Conservation (phyloP, 2,329 filamentous ascomycete genomes). For the Clonostachys solani region DNA sequence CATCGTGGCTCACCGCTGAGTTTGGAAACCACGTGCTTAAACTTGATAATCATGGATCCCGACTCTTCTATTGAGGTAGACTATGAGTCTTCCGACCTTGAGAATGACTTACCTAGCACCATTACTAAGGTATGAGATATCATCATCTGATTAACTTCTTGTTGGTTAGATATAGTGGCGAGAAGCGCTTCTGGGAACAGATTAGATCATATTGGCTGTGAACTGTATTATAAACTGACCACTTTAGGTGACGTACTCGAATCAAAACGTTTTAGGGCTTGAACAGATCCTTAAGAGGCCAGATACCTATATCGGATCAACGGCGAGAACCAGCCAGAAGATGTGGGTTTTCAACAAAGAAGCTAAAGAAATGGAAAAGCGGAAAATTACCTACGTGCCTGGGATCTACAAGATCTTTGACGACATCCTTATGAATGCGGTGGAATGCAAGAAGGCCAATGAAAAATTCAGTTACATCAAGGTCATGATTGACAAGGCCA, state of each 20-base stretch:
- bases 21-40: no score
- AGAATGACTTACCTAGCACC: no score
- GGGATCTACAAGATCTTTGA: slow-evolving; percentile 99
- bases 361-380: slow-evolving; percentile 79
- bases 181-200: no score
- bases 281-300: slow-evolving; percentile 97
- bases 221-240: no score
- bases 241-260: slow-evolving; percentile 79
- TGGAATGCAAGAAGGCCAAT: slow-evolving; percentile 96
- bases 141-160: no score
- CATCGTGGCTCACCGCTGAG: no score
- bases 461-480: slow-evolving; percentile 80
- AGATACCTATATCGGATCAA: slow-evolving; percentile 98
- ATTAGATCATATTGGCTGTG: no score
- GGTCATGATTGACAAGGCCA: slow-evolving; percentile 74
- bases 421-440: slow-evolving; percentile 96
- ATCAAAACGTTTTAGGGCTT: slow-evolving; percentile 88
- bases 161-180: no score
- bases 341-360: slow-evolving; percentile 97
- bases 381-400: slow-evolving; percentile 79
- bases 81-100: no score
- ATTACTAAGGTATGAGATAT: no score
- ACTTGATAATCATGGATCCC: no score
- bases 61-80: no score
- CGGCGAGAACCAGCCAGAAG: slow-evolving; percentile 77